A percentile compares a stretch with the other conserved stretches of the same genome.
Evolutionary conservation across 805 yeast genomes (phyloP).

Genomic region (Lachancea nothofagi): DNA sequence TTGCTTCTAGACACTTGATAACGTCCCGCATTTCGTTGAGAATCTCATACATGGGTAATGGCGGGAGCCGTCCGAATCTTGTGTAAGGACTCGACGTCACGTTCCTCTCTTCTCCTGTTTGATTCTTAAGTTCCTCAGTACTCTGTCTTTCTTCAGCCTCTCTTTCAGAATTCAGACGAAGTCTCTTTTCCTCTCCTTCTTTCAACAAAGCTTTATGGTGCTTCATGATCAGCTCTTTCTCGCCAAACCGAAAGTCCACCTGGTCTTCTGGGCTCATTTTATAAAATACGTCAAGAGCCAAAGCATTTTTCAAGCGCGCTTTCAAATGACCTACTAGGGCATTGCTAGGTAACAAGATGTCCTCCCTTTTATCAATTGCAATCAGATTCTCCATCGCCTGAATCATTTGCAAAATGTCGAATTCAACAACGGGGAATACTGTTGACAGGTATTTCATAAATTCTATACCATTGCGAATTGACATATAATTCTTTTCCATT

Average conservation of each 20-base stretch:
- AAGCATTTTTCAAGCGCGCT: constrained; percentile 47
- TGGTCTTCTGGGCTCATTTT: constrained; percentile 32
- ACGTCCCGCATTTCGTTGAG: constrained; percentile 21
- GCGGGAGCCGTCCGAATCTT: constrained; percentile 1
- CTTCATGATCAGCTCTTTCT: constrained; percentile 23
- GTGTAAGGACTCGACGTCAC: constrained; percentile 3
- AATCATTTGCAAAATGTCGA: constrained; percentile 53
- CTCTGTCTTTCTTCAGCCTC: constrained; percentile 8
- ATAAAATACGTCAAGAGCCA: constrained; percentile 53
- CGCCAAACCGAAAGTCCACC: constrained; percentile 10
- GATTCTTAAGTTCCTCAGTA: constrained; percentile 11
- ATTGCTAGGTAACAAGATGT: constrained; percentile 68
- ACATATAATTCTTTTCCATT: constrained; percentile 54
- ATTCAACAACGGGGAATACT: constrained; percentile 62
- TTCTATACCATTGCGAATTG: constrained; percentile 73
- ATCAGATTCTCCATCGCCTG: constrained; percentile 44
- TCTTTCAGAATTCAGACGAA: background rate
- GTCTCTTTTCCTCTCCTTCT: constrained; percentile 10
- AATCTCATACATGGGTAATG: constrained; percentile 18
- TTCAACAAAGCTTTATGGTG: constrained; percentile 19
- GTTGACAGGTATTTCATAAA: constrained; percentile 61
- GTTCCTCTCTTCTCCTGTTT: constrained; percentile 3
- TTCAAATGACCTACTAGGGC: constrained; percentile 64
- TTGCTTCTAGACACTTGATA: constrained; percentile 13
- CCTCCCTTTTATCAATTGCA: constrained; percentile 62